Base-by-base conservation (phyloP, 192 early-diverging fungal genomes). In the Backusella luteola region DNA sequence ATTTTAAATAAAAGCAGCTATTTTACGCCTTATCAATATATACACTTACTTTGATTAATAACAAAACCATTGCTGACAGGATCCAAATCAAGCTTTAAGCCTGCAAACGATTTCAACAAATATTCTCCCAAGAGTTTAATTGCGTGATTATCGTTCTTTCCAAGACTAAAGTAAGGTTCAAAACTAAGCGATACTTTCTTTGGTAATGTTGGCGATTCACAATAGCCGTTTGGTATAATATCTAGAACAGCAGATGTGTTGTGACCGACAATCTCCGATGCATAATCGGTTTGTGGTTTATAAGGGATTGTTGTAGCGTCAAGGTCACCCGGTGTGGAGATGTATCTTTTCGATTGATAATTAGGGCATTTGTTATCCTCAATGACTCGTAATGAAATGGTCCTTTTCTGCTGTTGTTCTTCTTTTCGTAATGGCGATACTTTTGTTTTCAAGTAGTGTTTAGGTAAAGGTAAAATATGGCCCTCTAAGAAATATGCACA, bases 381-480 rank as follows among this genome's bases (percentile, higher is more conserved):
- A 29, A 63, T 26, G 9, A 3, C 3, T 14, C 56, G 21, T 63
- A 63, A 63, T 23, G 56, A 63, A 14, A 63, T 63, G 1, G 4
- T 14, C 23, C 14, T 63, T 63, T 63, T 63, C 7, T 63, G 21
- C n/a, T 63, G 9, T 26, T 26, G 21, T 4, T 29, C 11, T 26
- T 63, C 11, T 12, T 63, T 23, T 63, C 12, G 21, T 63, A 49
- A 49, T 49, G 46, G n/a, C 17, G 19, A 19, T 6, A n/a, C 7
- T 49, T 19, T 11, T 12, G 21, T 66, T 69, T 75, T 11, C 12
- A 80, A 14, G 63, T 81, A 78, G 63, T 73, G 29, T 9, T 38
- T 34, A 5, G 85, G 71, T n/a, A 91, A 74, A 5, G 80, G 73
- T 21, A 92, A 77, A 21, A 90, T 79, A 81, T 91, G 90, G 1